Evolutionary conservation across 202 grass and related monocot species (phyloP), one percentile per base, ranked within the genome.

Genomic region (Musa balbisiana): DNA sequence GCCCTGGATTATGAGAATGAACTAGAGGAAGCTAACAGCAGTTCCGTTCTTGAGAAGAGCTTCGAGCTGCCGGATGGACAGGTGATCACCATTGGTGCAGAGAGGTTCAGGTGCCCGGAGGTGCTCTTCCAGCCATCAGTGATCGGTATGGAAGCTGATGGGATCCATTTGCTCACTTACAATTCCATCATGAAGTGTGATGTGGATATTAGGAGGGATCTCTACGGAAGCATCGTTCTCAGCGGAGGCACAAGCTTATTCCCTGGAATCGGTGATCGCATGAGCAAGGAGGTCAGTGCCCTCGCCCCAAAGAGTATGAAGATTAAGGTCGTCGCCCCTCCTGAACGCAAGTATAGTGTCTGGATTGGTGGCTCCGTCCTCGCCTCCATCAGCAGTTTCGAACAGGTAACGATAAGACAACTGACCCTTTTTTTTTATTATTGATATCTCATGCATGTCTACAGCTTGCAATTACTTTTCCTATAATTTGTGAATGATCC

Each of bases 111-210:
- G n/a, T 70, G 67, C 67, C 67, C 67, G 16, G 67, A 70, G 67
- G 67, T 70, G 49, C 67, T 70, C 8, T 70, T 70, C 67, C 67
- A 22, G 67, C 67, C 67, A 21, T 70, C 67, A 8, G n/a, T 70
- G 67, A 70, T 70, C 29, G 67, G 67, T 10, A 70, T 70, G 67
- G 67, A 70, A 70, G 33, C 67, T 11, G 67, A 33, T 11, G 67
- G 67, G 9, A 70, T 70, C 67, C 67, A 70, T 21, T 33, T 20
- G 17, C 49, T 43, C 33, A 70, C 67, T 21, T 70, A 70, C 67
- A 70, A 70, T 20, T 70, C 67, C 67, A 70, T 70, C 67, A 70
- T 70, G 67, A 70, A 70, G 33, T 70, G 67, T 24, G 67, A 70
- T 13, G 67, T 70, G 33, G 67, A 70, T 51, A 70, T 70, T 3